These are phyloP conservation scores for Neopestalotiopsis sp. DNA, from an alignment of 2,329 filamentous ascomycete species.

Conservation along the genomic window DNA sequence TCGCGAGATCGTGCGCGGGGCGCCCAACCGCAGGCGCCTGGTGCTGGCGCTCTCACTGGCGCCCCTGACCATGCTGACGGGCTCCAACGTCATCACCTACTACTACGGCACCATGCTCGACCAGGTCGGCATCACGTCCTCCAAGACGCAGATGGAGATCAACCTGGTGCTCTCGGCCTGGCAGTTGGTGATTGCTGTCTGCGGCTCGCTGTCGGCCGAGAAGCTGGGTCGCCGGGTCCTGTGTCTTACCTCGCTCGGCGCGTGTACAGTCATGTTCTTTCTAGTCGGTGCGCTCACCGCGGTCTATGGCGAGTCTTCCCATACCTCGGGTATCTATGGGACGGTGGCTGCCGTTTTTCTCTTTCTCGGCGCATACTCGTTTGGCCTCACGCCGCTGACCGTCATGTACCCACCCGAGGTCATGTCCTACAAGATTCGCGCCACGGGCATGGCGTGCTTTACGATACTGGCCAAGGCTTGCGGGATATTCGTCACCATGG, in stretches of 20 bases:
- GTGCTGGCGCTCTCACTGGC: not conserved
- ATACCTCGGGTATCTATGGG: slow-evolving; percentile 21
- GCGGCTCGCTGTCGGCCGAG: slow-evolving; percentile 20
- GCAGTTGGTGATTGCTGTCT: slow-evolving; percentile 21
- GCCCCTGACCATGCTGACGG: slow-evolving; percentile 39
- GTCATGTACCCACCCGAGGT: slow-evolving; percentile 36
- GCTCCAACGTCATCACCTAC: slow-evolving; percentile 47
- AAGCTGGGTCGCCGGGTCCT: slow-evolving; percentile 10
- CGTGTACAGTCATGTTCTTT: slow-evolving; percentile 20
- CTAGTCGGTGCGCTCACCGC: slow-evolving; percentile 19
- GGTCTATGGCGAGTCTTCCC: slow-evolving; percentile 8
- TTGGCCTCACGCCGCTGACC: slow-evolving; percentile 36
- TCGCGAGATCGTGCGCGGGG: slow-evolving; percentile 44
- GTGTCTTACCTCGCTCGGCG: slow-evolving; percentile 2
- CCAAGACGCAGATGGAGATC: slow-evolving; percentile 43
- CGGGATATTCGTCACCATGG: slow-evolving; percentile 25
- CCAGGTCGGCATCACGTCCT: slow-evolving; percentile 51
- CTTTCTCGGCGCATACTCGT: slow-evolving; percentile 33
- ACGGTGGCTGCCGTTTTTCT: slow-evolving; percentile 32
- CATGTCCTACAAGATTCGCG: slow-evolving; percentile 34
- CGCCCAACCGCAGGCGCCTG: slow-evolving; percentile 26
- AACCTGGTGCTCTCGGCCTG: slow-evolving; percentile 18
- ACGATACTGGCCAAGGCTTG: slow-evolving; percentile 14
- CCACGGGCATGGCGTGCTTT: slow-evolving; percentile 43
- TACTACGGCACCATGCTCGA: slow-evolving; percentile 49